These are phyloP conservation scores for Orbilia brochopaga DNA, from an alignment of 2,329 filamentous ascomycete species.

Conservation along the genomic window DNA sequence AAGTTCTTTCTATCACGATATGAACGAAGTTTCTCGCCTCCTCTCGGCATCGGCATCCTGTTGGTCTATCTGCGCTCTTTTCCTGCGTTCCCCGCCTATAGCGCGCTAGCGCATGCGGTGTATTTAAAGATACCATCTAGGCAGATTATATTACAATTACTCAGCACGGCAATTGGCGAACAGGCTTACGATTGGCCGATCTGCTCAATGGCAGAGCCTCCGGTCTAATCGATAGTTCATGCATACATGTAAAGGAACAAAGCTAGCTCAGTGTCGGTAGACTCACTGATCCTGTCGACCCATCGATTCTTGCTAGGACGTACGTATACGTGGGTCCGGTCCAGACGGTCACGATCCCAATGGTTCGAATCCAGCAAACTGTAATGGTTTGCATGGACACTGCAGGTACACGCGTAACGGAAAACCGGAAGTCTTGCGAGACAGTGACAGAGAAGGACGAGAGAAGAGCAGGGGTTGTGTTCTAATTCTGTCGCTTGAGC, in stretches of 20 bases:
- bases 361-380: neutral
- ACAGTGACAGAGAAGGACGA: too few species aligned
- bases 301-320: too few species aligned
- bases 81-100: too few species aligned
- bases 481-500: constrained; percentile 1
- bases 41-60: too few species aligned
- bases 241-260: too few species aligned
- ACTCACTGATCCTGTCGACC: too few species aligned
- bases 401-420: neutral
- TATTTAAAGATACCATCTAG: neutral
- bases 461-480: neutral
- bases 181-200: neutral
- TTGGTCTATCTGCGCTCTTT: too few species aligned
- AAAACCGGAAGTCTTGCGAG: neutral
- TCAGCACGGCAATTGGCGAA: neutral
- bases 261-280: too few species aligned
- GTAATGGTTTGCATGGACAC: neutral
- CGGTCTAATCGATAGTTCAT: too few species aligned
- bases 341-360: neutral
- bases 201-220: neutral
- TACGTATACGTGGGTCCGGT: neutral
- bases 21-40: too few species aligned
- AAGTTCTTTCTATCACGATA: too few species aligned
- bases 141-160: neutral
- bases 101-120: neutral